Evolutionary conservation across 176 grass and related monocot genomes (phyloP).

Genomic region (Lolium rigidum): DNA sequence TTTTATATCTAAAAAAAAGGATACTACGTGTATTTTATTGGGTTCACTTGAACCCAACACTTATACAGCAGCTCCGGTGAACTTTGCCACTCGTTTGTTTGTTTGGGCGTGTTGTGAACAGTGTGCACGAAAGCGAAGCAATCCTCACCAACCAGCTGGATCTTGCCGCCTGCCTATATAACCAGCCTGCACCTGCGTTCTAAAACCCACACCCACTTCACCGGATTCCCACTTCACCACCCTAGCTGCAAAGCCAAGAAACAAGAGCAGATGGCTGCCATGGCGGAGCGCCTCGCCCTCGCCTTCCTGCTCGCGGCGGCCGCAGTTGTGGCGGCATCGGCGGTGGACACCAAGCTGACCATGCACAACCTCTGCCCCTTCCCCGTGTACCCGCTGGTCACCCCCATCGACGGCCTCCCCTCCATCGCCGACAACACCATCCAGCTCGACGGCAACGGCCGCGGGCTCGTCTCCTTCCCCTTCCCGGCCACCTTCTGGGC

Average conservation of each 20-base stretch:
- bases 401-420: slow-evolving; percentile 1
- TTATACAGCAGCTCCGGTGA: too few species aligned
- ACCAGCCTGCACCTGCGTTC: neutral
- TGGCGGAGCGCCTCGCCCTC: neutral
- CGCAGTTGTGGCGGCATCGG: neutral
- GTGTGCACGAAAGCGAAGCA: too few species aligned
- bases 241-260: neutral
- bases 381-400: slow-evolving; percentile 32
- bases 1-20: too few species aligned
- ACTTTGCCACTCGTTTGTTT: too few species aligned
- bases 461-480: neutral
- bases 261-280: neutral
- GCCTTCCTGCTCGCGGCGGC: neutral
- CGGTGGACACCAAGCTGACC: neutral
- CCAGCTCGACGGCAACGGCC: neutral
- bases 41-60: too few species aligned
- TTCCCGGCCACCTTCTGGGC: slow-evolving; percentile 25
- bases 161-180: too few species aligned
- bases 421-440: neutral
- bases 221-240: neutral
- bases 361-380: slow-evolving; percentile 39
- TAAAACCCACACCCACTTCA: neutral
- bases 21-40: too few species aligned
- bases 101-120: too few species aligned
- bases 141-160: too few species aligned